Base-by-base conservation (phyloP, 202 grass and related monocot genomes). In the Setaria viridis region DNA sequence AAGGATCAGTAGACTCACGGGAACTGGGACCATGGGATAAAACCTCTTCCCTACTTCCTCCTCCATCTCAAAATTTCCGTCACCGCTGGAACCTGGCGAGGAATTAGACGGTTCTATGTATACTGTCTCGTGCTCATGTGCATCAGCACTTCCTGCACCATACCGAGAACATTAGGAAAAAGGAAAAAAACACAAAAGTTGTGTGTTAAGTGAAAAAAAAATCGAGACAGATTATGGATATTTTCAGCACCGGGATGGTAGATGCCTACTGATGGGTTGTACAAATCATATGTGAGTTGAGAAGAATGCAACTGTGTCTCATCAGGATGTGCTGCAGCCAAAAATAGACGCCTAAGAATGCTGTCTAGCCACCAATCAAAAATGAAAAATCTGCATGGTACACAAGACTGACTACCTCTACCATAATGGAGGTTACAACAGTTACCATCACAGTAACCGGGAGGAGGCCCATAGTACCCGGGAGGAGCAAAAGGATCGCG, bases 21-120 rank as follows among this genome's bases (percentile, higher is more conserved):
- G 90, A 89, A 97, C 91, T 45, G 91, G 88, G 65, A 97, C 94
- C 97, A 99, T 99, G 32, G 88, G 83, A 81, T 94, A 94, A 72
- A 97, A 87, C 81, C 94, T 88, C 82, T 91, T 91, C 49, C 85
- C 90, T 80, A 97, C 92, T 93, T 99, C 94, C 84, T 89, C 94
- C 65, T 99, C 93, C 85, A 95, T 95, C 67, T 82, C 88, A 41
- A 65, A 80, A 88, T 76, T 87, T 57, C 90, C 88, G 64, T 94
- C 84, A 19, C 79, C 72, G 9, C n/a, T 51, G 51, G 88, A 67
- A 81, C 76, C 90, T 88, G 93, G 89, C 85, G 81, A 87, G 46
- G 96, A 95, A 85, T 84, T 94, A 49, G 89, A 73, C 0, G 82
- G 80, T 13, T 92, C 85, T 76, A 89, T 69, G 62, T 89, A 93